Evolutionary conservation across 2,329 filamentous ascomycete species (phyloP).

Genomic region (Alternaria longipes): DNA sequence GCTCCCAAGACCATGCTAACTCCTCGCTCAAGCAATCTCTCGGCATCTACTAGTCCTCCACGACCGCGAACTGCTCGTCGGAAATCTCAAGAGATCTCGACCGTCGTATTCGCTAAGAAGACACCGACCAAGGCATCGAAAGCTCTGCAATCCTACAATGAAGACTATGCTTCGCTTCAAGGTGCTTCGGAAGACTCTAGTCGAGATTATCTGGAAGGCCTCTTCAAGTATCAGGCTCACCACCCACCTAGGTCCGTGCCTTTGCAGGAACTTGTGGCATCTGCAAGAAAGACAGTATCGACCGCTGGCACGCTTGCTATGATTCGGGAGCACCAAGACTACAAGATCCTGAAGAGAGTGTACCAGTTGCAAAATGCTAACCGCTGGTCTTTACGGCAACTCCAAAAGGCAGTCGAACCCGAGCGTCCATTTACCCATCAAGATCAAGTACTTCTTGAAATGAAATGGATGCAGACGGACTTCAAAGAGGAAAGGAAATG

Average conservation of each 20-base stretch:
- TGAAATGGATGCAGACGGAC: slow-evolving; percentile 98
- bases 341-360: slow-evolving; percentile 83
- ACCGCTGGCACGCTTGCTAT: slow-evolving; percentile 85
- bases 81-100: slow-evolving; percentile 72
- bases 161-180: slow-evolving; percentile 56
- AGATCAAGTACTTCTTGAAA: slow-evolving; percentile 87
- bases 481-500: slow-evolving; percentile 94
- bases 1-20: slow-evolving; percentile 55
- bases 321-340: slow-evolving; percentile 86
- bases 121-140: slow-evolving; percentile 38
- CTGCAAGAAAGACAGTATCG: slow-evolving; percentile 88
- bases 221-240: slow-evolving; percentile 67
- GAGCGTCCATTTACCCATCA: slow-evolving; percentile 78
- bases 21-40: slow-evolving; percentile 42
- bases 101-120: slow-evolving; percentile 80
- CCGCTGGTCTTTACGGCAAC: slow-evolving; percentile 90
- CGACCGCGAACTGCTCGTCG: slow-evolving; percentile 32
- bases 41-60: slow-evolving; percentile 36
- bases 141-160: slow-evolving; percentile 44
- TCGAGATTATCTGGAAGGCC: slow-evolving; percentile 69
- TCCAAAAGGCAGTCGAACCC: slow-evolving; percentile 85
- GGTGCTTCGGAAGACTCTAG: slow-evolving; percentile 58
- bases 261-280: slow-evolving; percentile 76
- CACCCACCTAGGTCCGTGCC: slow-evolving; percentile 63
- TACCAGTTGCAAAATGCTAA: slow-evolving; percentile 91